These are phyloP conservation scores for Annulohypoxylon maeteangense DNA, from an alignment of 495 filamentous ascomycete species.

Conservation along the genomic window DNA sequence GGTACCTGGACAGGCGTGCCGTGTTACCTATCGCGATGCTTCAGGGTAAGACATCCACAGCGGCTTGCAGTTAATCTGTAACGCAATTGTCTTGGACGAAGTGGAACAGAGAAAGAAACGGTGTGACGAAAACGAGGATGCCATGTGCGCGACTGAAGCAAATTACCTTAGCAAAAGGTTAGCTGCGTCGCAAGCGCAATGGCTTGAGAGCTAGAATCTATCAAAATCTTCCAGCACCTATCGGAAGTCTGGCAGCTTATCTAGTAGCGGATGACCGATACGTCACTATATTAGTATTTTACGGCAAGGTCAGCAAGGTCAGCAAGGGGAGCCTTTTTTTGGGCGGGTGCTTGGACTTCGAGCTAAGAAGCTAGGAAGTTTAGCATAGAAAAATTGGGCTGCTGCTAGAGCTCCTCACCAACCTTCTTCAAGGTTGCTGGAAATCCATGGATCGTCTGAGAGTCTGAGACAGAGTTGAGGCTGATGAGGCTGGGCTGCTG, in stretches of 20 bases:
- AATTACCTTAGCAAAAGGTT: conserved; percentile 18
- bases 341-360: conserved; percentile 24
- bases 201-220: conserved; percentile 24
- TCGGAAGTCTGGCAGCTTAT: conserved; percentile 17
- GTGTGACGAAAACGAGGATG: conserved; percentile 39
- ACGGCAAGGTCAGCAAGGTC: background rate
- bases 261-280: conserved; percentile 5
- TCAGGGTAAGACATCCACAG: conserved; percentile 36
- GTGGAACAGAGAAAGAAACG: conserved; percentile 13
- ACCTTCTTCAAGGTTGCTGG: conserved; percentile 14
- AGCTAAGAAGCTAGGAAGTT: background rate
- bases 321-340: conserved; percentile 24
- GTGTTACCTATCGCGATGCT: conserved; percentile 15
- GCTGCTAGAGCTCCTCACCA: conserved; percentile 16
- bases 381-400: conserved; percentile 12
- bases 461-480: conserved; percentile 34
- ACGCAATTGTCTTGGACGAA: conserved; percentile 27
- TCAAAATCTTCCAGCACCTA: conserved; percentile 22
- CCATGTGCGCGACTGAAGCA: conserved; percentile 34
- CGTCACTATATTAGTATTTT: conserved; percentile 17
- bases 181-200: conserved; percentile 13
- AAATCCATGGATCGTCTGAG: conserved; percentile 16
- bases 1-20: background rate
- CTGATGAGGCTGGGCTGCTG: conserved; percentile 34
- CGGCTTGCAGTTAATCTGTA: conserved; percentile 24